Evolutionary conservation across 495 filamentous ascomycete species (phyloP).

Genomic region (Penicillium chermesinum): DNA sequence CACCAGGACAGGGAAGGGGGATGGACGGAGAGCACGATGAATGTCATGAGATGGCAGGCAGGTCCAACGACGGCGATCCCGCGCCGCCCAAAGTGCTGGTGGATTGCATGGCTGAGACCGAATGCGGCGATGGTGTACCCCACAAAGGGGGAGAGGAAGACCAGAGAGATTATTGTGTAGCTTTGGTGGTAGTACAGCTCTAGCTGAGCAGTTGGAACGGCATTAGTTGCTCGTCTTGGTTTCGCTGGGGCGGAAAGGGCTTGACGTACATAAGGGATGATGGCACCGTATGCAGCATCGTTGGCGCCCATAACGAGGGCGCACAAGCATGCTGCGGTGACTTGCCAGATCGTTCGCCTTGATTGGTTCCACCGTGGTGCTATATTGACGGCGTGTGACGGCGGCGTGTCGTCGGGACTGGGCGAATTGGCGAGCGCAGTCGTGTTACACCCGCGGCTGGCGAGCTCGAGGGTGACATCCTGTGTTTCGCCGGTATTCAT

Average conservation of each 20-base stretch:
- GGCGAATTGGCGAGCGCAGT: not conserved
- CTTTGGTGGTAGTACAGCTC: conserved; percentile 50
- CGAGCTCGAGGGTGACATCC: no score
- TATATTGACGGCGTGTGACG: conserved; percentile 15
- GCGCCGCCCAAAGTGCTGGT: conserved; percentile 58
- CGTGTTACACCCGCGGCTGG: not conserved
- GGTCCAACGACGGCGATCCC: conserved; percentile 66
- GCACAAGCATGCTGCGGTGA: conserved; percentile 18
- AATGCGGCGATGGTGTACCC: conserved; percentile 52
- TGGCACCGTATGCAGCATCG: conserved; percentile 65
- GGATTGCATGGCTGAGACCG: conserved; percentile 44
- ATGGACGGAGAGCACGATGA: conserved; percentile 48
- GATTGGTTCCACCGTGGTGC: conserved; percentile 23
- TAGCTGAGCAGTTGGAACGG: no score
- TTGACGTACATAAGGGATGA: conserved; percentile 44
- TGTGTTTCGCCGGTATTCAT: no score
- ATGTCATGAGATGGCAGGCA: conserved; percentile 54
- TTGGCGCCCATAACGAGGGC: conserved; percentile 64
- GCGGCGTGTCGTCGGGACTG: not conserved
- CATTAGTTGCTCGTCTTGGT: no score
- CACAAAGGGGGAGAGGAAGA: conserved; percentile 55
- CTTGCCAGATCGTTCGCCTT: conserved; percentile 18
- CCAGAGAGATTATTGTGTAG: conserved; percentile 51
- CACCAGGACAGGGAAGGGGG: conserved; percentile 53
- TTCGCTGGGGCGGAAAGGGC: no score